phyloP scores from a whole-genome alignment of 2,329 filamentous ascomycete species.

The Colletotrichum tropicale region DNA sequence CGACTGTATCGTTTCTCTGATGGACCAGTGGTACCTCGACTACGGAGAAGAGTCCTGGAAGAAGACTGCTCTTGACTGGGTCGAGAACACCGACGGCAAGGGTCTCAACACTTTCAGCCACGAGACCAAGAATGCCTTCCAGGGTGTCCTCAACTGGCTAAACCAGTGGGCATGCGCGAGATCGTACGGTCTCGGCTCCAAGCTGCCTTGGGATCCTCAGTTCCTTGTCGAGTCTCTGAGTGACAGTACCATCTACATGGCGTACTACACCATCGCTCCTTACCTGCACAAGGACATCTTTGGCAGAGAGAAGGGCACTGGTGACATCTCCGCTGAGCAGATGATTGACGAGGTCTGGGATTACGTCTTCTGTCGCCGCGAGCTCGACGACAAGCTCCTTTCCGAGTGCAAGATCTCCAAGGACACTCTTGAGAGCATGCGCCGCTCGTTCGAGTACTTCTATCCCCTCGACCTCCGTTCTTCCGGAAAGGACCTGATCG shows the following conservation, averaged over 20 bases:
- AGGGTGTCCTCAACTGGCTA: slow-evolving; percentile 88
- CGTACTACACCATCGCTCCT: slow-evolving; percentile 72
- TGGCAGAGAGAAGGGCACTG: slow-evolving; percentile 72
- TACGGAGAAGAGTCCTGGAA: slow-evolving; percentile 94
- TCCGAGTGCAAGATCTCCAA: slow-evolving; percentile 73
- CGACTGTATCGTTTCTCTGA: slow-evolving; percentile 88
- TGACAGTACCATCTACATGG: slow-evolving; percentile 93
- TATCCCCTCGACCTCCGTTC: slow-evolving; percentile 90
- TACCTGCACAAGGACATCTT: slow-evolving; percentile 85
- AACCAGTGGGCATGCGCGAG: slow-evolving; percentile 95
- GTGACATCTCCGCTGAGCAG: slow-evolving; percentile 78
- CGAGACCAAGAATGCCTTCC: slow-evolving; percentile 80
- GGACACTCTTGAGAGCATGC: slow-evolving; percentile 77
- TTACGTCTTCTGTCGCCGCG: slow-evolving; percentile 84
- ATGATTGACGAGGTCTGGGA: slow-evolving; percentile 98
- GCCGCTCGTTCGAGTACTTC: slow-evolving; percentile 94
- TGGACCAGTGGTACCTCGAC: slow-evolving; percentile 98
- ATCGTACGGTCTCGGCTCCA: slow-evolving; percentile 90
- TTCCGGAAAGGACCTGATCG: slow-evolving; percentile 91
- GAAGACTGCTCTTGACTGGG: slow-evolving; percentile 72
- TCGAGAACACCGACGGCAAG: slow-evolving; percentile 69
- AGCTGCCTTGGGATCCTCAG: slow-evolving; percentile 89
- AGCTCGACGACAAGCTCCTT: slow-evolving; percentile 69
- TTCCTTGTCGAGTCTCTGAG: slow-evolving; percentile 92
- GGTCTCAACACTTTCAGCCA: slow-evolving; percentile 80